Base-by-base conservation (phyloP, 2,329 filamentous ascomycete genomes). In the Venturia effusa region DNA sequence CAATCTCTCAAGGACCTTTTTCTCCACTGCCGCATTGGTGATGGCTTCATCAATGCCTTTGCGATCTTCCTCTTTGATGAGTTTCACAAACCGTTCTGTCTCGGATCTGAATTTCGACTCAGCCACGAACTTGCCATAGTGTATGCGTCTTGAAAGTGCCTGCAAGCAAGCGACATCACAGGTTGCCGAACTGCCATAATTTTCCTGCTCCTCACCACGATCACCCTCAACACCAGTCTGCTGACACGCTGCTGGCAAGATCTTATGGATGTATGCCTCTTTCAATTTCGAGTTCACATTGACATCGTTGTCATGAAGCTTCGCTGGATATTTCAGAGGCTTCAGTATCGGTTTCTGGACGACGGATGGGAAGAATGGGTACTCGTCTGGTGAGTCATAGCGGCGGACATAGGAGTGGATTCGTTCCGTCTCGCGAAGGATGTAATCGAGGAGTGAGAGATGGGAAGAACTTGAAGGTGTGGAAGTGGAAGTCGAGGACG, bases 41-140 rank as follows among this genome's bases (percentile, higher is more conserved):
- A 99, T 99, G 43, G 92, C 92, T 39, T 86, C 87, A 71, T 88
- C 92, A 69, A 99, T 93, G 1, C 88, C 93, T 64, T 86, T 79
- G 6, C 89, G 82, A 75, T 99, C 92, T 66, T 81, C 86, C 1
- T 85, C 88, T 74, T 87, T 86, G 78, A 99, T 97, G 76, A 97
- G 76, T 67, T 80, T 81, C 6, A 89, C 92, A 74, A 93, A 99
- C 67, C 79, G 83, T 70, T 92, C 90, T 37, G 86, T 83, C 69
- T 97, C 90, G 59, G 88, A 87, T 70, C 84, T 84, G 77, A 97
- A 99, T 79, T 99, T 99, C 66, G 88, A 87, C 81, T 99, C 94
- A 54, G 94, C 94, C 10, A 99, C 94, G 71, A 97, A 97, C 78
- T 97, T 99, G 69, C 94, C 94, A 78, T 96, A 99, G 77, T 99